phyloP scores from a whole-genome alignment of 2,329 filamentous ascomycete genomes.

The Colletotrichum sp. region DNA sequence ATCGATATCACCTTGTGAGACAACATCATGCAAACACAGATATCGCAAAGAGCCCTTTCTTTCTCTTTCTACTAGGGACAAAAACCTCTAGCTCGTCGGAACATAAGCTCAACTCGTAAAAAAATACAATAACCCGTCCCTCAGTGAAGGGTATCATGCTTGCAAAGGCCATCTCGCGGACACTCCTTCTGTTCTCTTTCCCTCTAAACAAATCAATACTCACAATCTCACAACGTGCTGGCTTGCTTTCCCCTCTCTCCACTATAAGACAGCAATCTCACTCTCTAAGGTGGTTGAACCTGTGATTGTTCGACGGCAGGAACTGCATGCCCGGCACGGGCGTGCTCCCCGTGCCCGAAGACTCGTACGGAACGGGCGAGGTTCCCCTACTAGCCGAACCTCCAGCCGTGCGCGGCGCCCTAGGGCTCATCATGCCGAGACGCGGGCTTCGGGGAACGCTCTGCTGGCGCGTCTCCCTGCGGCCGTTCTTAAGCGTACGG shows the following conservation, averaged over 20 bases:
- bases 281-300: slow-evolving; percentile 52
- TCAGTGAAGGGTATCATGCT: slow-evolving; percentile 6
- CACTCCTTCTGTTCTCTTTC: neutral
- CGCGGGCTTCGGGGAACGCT: slow-evolving; percentile 66
- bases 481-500: slow-evolving; percentile 48
- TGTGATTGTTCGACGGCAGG: slow-evolving; percentile 44
- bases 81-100: neutral
- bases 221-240: neutral
- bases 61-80: neutral
- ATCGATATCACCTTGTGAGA: neutral
- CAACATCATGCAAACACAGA: neutral
- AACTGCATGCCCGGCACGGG: slow-evolving; percentile 42
- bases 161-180: neutral
- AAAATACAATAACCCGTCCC: neutral
- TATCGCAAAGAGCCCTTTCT: neutral
- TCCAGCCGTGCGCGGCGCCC: slow-evolving; percentile 33
- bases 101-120: neutral
- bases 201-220: neutral
- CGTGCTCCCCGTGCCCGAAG: slow-evolving; percentile 34
- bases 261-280: neutral
- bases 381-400: slow-evolving; percentile 53
- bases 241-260: neutral
- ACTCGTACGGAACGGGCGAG: slow-evolving; percentile 47
- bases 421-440: slow-evolving; percentile 57
- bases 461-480: slow-evolving; percentile 60